A percentile compares a stretch with the other conserved stretches of the same genome.
Evolutionary conservation across 768 basidiomycete species (phyloP).

Genomic region (Brasilioporus rufonigricans): DNA sequence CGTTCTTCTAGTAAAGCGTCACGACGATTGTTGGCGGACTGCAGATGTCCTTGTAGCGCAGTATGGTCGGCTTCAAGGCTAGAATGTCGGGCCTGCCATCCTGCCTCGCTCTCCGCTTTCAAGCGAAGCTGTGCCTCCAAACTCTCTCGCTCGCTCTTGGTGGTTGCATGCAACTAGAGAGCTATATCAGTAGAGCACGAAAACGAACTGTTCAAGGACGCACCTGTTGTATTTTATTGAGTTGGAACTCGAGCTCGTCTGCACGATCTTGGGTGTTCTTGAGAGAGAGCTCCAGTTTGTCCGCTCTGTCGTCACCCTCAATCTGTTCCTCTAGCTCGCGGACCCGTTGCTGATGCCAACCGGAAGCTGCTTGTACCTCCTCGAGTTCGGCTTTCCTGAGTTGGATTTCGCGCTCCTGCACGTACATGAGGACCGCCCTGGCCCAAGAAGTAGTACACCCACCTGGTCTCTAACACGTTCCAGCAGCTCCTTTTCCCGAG

Average conservation of each 20-base stretch:
- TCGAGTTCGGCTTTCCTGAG: slow-evolving; percentile 51
- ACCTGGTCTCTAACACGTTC: slow-evolving; percentile 34
- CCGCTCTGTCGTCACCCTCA: slow-evolving; percentile 78
- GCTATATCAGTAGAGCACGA: neutral
- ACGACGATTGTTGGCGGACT: slow-evolving; percentile 43
- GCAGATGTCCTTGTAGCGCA: slow-evolving; percentile 42
- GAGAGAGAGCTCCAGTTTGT: slow-evolving; percentile 66
- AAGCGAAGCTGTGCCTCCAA: slow-evolving; percentile 47
- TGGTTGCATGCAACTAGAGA: slow-evolving; percentile 49
- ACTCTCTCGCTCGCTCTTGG: slow-evolving; percentile 62
- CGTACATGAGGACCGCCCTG: neutral
- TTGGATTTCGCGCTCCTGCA: slow-evolving; percentile 74
- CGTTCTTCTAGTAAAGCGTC: slow-evolving; percentile 50
- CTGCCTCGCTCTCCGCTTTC: slow-evolving; percentile 41
- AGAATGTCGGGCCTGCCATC: slow-evolving; percentile 48
- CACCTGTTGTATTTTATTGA: slow-evolving; percentile 79
- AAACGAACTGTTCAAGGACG: slow-evolving; percentile 8
- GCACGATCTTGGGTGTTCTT: slow-evolving; percentile 79
- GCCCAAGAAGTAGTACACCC: neutral
- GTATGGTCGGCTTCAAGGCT: slow-evolving; percentile 43
- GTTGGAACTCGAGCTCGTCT: slow-evolving; percentile 79
- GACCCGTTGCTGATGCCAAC: slow-evolving; percentile 53
- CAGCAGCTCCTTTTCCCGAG: slow-evolving; percentile 52
- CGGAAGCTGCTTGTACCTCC: slow-evolving; percentile 52
- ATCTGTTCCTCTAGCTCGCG: slow-evolving; percentile 81